These are phyloP conservation scores for Ramularia endophylla DNA, from an alignment of 2,329 filamentous ascomycete species.

Conservation along the genomic window DNA sequence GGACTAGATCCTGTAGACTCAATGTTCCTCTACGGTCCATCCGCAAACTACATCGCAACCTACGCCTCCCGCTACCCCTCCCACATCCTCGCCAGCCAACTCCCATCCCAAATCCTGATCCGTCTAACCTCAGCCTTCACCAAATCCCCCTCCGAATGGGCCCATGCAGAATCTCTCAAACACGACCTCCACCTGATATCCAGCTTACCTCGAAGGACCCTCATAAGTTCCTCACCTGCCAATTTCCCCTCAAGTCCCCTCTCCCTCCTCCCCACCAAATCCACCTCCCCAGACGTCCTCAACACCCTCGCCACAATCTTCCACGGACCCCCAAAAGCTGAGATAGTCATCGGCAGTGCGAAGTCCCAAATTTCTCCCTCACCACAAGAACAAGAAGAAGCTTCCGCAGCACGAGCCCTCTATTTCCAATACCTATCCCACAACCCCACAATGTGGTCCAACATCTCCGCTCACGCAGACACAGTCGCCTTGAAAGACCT, in stretches of 20 bases:
- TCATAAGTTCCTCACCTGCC: conserved; percentile 38
- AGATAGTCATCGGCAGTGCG: conserved; percentile 23
- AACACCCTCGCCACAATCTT: conserved; percentile 52
- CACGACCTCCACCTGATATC: conserved; percentile 54
- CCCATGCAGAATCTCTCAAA: conserved; percentile 48
- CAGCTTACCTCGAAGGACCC: conserved; percentile 48
- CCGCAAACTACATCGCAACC: conserved; percentile 52
- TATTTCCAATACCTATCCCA: conserved; percentile 50
- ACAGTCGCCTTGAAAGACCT: conserved; percentile 52
- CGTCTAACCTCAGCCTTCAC: conserved; percentile 43
- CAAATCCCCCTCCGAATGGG: conserved; percentile 44
- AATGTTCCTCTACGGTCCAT: conserved; percentile 48
- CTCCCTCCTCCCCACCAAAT: conserved; percentile 46
- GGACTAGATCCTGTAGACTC: conserved; percentile 46
- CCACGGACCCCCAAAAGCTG: conserved; percentile 42
- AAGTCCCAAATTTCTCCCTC: conserved; percentile 27
- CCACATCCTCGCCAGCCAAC: conserved; percentile 45
- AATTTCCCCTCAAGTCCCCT: conserved; percentile 38
- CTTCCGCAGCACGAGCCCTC: conserved; percentile 48
- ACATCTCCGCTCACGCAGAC: conserved; percentile 50
- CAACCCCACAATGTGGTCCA: conserved; percentile 47
- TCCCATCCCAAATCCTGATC: conserved; percentile 42
- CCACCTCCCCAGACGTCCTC: conserved; percentile 49
- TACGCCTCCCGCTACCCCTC: conserved; percentile 52
- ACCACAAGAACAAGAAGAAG: conserved; percentile 37